A percentile compares a stretch with the other conserved stretches of the same genome.
phyloP scores from a whole-genome alignment of 805 yeast genomes.

The Candida maris region DNA sequence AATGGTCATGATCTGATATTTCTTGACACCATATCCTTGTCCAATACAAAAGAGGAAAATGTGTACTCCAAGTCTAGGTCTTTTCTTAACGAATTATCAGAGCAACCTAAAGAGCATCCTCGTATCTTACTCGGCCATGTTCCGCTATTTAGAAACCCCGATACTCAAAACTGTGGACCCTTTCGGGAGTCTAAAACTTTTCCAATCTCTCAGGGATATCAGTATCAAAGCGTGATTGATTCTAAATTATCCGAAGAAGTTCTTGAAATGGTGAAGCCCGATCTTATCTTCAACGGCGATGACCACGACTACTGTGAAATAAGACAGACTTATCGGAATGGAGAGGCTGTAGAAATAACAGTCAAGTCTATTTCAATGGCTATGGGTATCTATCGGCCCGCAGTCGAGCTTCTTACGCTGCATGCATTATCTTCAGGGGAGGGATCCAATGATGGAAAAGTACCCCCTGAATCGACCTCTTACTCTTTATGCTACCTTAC shows the following conservation, averaged over 20 bases:
- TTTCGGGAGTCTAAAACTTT: slow-evolving; percentile 67
- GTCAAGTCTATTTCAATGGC: slow-evolving; percentile 92
- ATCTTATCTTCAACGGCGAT: slow-evolving; percentile 80
- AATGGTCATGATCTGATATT: slow-evolving; percentile 74
- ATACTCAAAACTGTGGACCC: slow-evolving; percentile 67
- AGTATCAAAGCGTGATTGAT: slow-evolving; percentile 87
- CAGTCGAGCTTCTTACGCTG: slow-evolving; percentile 76
- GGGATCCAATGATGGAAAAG: slow-evolving; percentile 11
- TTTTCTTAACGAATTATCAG: slow-evolving; percentile 44
- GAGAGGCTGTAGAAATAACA: slow-evolving; percentile 55
- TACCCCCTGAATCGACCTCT: slow-evolving; percentile 26
- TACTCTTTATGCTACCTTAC: slow-evolving; percentile 45
- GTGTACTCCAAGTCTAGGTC: slow-evolving; percentile 45
- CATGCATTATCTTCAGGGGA: slow-evolving; percentile 3
- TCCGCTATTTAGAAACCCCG: slow-evolving; percentile 73
- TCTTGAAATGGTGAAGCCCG: slow-evolving; percentile 59
- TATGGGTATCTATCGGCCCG: slow-evolving; percentile 84
- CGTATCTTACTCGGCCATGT: slow-evolving; percentile 79
- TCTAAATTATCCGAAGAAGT: slow-evolving; percentile 55
- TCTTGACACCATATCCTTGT: slow-evolving; percentile 79
- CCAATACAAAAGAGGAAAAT: slow-evolving; percentile 48
- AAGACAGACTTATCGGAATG: slow-evolving; percentile 10
- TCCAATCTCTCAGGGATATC: slow-evolving; percentile 71
- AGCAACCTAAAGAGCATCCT: slow-evolving; percentile 40
- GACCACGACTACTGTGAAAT: slow-evolving; percentile 87